A percentile compares a stretch with the other conserved stretches of the same genome.
Conservation (phyloP, 352 stramenopile species). For the Phytopythium delawarense region DNA sequence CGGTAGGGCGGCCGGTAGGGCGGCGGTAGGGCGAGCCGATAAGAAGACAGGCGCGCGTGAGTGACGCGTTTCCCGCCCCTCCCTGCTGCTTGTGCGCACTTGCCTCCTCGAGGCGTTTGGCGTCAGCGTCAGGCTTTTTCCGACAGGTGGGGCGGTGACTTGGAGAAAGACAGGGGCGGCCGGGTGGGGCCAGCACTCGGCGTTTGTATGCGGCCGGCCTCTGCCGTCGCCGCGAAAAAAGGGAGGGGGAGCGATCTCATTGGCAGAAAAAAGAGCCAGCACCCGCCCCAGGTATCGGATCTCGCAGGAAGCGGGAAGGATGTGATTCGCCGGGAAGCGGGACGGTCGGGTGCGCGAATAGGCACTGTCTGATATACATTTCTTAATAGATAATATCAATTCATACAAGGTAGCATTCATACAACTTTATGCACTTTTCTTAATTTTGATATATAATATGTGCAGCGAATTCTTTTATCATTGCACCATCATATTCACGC, state of each 20-base stretch:
- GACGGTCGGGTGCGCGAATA: neutral
- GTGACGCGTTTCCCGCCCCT: neutral
- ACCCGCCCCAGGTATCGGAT: neutral
- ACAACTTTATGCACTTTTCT: too few species aligned
- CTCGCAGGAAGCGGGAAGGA: neutral
- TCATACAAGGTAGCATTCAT: too few species aligned
- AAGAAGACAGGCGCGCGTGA: neutral
- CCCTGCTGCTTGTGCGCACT: neutral
- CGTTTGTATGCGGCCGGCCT: neutral
- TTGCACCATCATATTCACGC: too few species aligned
- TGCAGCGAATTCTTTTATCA: too few species aligned
- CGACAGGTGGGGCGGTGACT: neutral
- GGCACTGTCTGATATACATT: too few species aligned
- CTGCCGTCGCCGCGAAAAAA: slow-evolving; percentile 7
- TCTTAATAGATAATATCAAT: too few species aligned
- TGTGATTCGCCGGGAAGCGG: neutral
- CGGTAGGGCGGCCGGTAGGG: neutral
- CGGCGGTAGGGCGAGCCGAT: neutral
- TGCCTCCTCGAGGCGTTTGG: neutral
- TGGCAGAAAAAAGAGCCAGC: slow-evolving; percentile 49
- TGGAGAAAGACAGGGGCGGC: neutral
- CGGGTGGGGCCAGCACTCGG: neutral
- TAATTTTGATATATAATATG: too few species aligned
- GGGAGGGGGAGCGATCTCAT: slow-evolving; percentile 12
- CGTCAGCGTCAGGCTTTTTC: neutral